phyloP scores from a whole-genome alignment of 768 basidiomycete species.

The Russula emetica region DNA sequence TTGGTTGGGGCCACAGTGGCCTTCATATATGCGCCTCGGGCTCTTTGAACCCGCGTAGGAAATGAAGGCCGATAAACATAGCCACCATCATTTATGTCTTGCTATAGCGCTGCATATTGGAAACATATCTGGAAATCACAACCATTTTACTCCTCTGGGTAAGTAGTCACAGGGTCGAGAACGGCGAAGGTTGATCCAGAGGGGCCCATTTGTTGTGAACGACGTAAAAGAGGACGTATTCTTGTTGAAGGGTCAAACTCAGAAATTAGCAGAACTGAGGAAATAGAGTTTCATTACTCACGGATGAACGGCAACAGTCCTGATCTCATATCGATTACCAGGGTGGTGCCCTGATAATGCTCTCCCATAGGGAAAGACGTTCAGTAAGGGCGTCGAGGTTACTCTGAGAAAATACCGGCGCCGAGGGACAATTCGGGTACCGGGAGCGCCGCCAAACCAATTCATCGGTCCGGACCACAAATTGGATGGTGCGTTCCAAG shows the following conservation, averaged over 20 bases:
- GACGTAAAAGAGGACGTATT: constrained; percentile 11
- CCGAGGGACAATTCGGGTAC: constrained; percentile 19
- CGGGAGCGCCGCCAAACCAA: constrained; percentile 27
- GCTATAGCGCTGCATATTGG: constrained; percentile 6
- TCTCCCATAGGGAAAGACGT: constrained; percentile 28
- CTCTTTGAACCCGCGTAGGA: not conserved
- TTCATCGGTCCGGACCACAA: constrained; percentile 25
- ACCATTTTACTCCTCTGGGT: constrained; percentile 14
- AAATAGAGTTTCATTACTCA: constrained; percentile 1
- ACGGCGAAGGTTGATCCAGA: constrained; percentile 12
- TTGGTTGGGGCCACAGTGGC: constrained; percentile 4
- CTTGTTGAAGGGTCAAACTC: not conserved
- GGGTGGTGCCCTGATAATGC: constrained; percentile 25
- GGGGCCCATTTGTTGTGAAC: constrained; percentile 3
- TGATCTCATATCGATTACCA: constrained; percentile 3
- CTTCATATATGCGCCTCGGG: constrained; percentile 14
- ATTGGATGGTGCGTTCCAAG: constrained; percentile 23
- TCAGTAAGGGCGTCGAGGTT: constrained; percentile 24
- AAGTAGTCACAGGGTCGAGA: constrained; percentile 10
- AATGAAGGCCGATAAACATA: constrained; percentile 8
- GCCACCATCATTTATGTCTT: constrained; percentile 12
- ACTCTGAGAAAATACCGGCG: constrained; percentile 21
- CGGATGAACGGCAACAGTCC: not conserved
- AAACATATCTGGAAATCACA: not conserved
- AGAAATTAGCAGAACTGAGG: not conserved